A percentile compares a stretch with the other conserved stretches of the same genome.
phyloP scores from a whole-genome alignment of 345 rosid genomes.

The Eutrema heterophyllum region DNA sequence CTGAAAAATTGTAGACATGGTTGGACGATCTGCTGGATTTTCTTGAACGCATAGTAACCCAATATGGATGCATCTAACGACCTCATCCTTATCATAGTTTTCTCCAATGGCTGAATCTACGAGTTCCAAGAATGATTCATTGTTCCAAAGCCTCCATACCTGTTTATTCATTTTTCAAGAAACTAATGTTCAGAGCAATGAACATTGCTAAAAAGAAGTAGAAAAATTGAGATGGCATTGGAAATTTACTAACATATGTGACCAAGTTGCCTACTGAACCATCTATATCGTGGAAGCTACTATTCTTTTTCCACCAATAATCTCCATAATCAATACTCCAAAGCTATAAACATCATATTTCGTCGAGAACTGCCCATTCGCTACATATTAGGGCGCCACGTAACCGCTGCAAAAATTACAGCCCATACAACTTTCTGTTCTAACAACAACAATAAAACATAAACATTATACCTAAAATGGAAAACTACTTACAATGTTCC shows the following conservation, averaged over 20 bases:
- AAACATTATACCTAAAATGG: background rate
- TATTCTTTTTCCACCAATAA: conserved; percentile 8
- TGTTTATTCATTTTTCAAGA: background rate
- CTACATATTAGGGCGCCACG: conserved; percentile 11
- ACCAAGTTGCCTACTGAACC: conserved; percentile 4
- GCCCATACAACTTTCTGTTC: background rate
- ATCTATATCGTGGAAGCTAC: background rate
- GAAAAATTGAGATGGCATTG: background rate
- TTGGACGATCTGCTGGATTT: conserved; percentile 20
- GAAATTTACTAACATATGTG: conserved; percentile 12
- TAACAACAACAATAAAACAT: background rate
- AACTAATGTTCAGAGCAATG: background rate
- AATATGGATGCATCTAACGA: background rate
- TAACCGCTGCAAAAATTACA: conserved; percentile 19
- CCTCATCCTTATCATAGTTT: background rate
- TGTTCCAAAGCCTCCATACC: conserved; percentile 24
- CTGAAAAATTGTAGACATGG: background rate
- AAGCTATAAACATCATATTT: conserved; percentile 26
- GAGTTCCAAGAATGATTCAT: background rate
- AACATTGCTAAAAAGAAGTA: background rate
- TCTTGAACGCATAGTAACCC: too few species aligned
- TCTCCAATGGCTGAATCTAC: background rate
- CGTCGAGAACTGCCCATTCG: background rate
- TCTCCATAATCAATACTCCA: conserved; percentile 21
- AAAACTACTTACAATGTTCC: conserved; percentile 24